Evolutionary conservation across 345 rosid species (phyloP).

Genomic region (Excoecaria cochinchinensis): DNA sequence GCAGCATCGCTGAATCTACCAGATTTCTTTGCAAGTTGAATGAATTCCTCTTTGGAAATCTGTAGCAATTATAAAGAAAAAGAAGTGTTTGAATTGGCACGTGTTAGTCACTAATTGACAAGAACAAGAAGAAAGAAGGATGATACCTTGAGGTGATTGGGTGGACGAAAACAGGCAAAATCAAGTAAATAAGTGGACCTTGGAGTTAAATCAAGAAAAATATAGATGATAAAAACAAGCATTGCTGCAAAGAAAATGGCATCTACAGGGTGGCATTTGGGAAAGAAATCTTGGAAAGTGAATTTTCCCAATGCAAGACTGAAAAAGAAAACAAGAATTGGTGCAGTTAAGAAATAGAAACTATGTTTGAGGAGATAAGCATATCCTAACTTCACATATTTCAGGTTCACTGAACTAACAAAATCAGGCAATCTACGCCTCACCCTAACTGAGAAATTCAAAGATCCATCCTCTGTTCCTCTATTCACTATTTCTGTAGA

Average conservation of each 20-base stretch:
- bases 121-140: background rate
- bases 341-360: conserved; percentile 36
- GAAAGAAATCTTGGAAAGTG: conserved; percentile 29
- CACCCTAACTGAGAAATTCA: conserved; percentile 43
- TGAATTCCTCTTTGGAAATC: conserved; percentile 60
- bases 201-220: conserved; percentile 44
- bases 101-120: background rate
- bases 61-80: conserved; percentile 8
- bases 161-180: conserved; percentile 67
- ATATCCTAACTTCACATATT: conserved; percentile 61
- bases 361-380: conserved; percentile 51
- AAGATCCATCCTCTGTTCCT: conserved; percentile 43
- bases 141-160: conserved; percentile 61
- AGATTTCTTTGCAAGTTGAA: conserved; percentile 50
- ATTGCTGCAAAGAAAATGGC: conserved; percentile 21
- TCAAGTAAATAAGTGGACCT: conserved; percentile 51
- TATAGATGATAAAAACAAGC: conserved; percentile 29
- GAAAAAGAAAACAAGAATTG: conserved; percentile 35
- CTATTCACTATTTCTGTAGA: conserved; percentile 53
- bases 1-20: conserved; percentile 56
- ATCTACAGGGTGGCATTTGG: conserved; percentile 11
- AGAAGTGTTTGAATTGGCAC: too few relatives aligned
- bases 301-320: conserved; percentile 32
- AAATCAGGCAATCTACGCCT: conserved; percentile 49
- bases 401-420: conserved; percentile 51